phyloP scores from a whole-genome alignment of 179 eudicot genomes.

The Silene coronaria region DNA sequence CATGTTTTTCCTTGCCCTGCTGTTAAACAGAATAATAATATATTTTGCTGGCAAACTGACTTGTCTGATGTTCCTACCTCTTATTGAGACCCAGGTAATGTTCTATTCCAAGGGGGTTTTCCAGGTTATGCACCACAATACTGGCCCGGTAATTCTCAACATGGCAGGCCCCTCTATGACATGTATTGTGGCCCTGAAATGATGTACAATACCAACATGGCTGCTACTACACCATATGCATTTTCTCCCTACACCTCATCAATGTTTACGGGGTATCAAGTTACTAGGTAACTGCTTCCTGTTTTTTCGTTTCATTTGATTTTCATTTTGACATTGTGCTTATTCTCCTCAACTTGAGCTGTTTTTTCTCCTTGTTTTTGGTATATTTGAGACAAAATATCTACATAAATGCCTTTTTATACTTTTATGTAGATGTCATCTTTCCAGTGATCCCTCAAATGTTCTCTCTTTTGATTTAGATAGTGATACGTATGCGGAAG shows the following conservation, averaged over 20 bases:
- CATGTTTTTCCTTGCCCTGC: background rate
- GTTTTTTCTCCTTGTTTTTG: background rate
- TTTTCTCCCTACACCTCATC: conserved; percentile 44
- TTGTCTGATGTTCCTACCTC: conserved; percentile 12
- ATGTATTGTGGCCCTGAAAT: conserved; percentile 50
- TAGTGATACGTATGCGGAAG: no score
- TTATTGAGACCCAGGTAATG: conserved; percentile 29
- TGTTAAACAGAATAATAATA: background rate
- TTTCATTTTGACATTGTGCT: background rate
- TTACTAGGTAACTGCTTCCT: conserved; percentile 35
- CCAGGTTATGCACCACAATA: conserved; percentile 44
- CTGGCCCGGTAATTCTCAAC: conserved; percentile 47
- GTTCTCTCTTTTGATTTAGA: background rate
- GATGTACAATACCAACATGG: conserved; percentile 37
- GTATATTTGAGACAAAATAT: background rate
- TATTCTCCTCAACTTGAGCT: background rate
- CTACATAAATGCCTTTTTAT: background rate
- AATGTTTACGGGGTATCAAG: conserved; percentile 38
- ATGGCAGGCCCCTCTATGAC: conserved; percentile 36
- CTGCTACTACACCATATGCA: conserved; percentile 32
- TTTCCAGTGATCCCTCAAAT: background rate
- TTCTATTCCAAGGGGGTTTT: conserved; percentile 37
- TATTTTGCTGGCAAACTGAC: background rate
- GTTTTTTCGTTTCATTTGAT: background rate
- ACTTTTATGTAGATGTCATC: background rate